Base-by-base conservation (phyloP, 108 stramenopile genomes). In the Cyclostephanos tholiformis region DNA sequence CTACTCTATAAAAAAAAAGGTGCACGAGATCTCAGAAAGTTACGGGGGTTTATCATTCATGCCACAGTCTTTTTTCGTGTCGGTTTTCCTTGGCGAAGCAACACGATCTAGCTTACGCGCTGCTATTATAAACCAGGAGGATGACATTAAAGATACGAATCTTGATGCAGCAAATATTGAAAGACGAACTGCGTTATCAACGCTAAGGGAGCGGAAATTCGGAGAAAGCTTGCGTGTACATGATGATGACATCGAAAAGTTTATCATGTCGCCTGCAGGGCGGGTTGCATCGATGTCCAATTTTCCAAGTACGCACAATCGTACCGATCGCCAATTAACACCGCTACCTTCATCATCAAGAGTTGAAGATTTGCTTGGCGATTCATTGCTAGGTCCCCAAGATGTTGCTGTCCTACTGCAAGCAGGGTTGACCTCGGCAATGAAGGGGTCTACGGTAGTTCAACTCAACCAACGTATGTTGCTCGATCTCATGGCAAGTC, bases 381-480 rank as follows among this genome's bases (percentile, higher is more conserved):
- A 93, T 72, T 96, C 91, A n/a, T 77, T 96, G 32, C 89, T 96
- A 23, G 95, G 95, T 53, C 95, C 95, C 19, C 83, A 84, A 48
- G 95, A 96, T 68, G 90, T 96, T 13, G 92, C 95, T 17, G 93
- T 93, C 27, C 75, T 96, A n/a, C 82, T 96, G 20, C 95, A 96
- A 67, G 90, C 92, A 10, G 95, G 95, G 16, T 71, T 96, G 41
- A 91, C 92, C 4, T 91, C 90, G 17, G 87, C 89, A 10, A 88
- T 96, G 87, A 93, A 93, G 75, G 86, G 88, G 17, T 92, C 91
- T 2, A 92, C 95, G 3, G 95, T 96, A 30, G 95, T 96, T 12
- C 95, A 96, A 71, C 82, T 96, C 3, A 96, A 96, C 63, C 95
- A 96, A 72, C 74, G 95, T 46, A 96, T 96, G 92, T 88, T 96